These are phyloP conservation scores for Avena atlantica DNA, from an alignment of 176 grass and related monocot species.

Conservation along the genomic window DNA sequence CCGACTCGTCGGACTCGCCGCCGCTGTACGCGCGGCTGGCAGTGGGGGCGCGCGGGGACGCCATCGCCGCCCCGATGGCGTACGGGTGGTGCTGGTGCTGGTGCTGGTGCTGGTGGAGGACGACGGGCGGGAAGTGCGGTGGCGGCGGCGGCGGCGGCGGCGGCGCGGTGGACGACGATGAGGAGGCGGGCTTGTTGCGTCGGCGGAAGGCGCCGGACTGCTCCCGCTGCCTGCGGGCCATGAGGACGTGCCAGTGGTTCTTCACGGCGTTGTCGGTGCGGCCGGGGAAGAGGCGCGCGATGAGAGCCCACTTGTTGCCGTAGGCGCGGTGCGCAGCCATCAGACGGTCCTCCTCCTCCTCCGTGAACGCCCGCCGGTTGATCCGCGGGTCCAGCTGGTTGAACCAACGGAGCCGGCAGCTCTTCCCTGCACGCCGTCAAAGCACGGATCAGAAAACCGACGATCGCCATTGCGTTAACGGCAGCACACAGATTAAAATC, in stretches of 20 bases:
- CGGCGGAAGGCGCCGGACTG: constrained; percentile 45
- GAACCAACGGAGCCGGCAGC: constrained; percentile 90
- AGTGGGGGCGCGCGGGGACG: neutral
- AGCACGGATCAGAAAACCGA: neutral
- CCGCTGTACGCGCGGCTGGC: constrained; percentile 52
- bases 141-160: neutral
- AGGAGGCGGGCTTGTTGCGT: constrained; percentile 53
- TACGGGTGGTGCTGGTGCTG: neutral
- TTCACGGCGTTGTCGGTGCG: constrained; percentile 95
- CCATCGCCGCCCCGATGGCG: neutral
- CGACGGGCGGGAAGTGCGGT: neutral
- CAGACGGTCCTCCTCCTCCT: constrained; percentile 84
- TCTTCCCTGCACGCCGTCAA: constrained; percentile 58
- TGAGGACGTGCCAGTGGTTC: constrained; percentile 97
- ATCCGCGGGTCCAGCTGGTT: constrained; percentile 94
- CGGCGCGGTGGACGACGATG: neutral
- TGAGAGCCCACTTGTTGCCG: constrained; percentile 95
- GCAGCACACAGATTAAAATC: neutral
- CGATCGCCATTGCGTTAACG: constrained; percentile 18
- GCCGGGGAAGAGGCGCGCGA: constrained; percentile 81
- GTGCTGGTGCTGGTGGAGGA: constrained; percentile 34
- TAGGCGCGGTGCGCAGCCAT: constrained; percentile 76
- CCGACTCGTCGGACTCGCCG: constrained; percentile 73
- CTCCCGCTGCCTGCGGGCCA: constrained; percentile 73
- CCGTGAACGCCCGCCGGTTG: constrained; percentile 70